Percentiles rank a stretch among this genome's conserved stretches.
phyloP scores from a whole-genome alignment of 495 filamentous ascomycete species.

The Penicillium crystallinum region DNA sequence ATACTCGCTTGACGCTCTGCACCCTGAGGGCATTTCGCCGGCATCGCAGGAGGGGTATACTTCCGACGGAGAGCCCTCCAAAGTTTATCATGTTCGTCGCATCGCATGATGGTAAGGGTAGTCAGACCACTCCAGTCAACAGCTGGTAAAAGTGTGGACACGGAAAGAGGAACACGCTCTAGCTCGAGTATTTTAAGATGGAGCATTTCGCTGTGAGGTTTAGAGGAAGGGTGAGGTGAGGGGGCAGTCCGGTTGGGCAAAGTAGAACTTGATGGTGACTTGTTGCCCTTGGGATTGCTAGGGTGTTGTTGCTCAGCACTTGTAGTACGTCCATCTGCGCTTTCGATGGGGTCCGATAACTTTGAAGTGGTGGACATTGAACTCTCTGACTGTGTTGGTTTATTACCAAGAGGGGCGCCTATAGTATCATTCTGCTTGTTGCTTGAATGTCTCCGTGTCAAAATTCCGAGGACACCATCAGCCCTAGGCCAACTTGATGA shows the following conservation, averaged over 20 bases:
- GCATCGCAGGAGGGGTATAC: constrained; percentile 51
- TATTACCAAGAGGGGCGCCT: not conserved
- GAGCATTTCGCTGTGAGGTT: constrained; percentile 33
- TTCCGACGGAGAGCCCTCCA: constrained; percentile 74
- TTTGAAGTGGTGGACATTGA: not conserved
- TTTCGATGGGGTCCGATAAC: not conserved
- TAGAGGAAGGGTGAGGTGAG: not conserved
- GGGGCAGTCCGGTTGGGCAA: constrained; percentile 1
- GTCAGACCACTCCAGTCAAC: constrained; percentile 77
- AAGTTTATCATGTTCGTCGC: constrained; percentile 69
- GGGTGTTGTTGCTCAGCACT: not conserved
- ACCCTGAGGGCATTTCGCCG: constrained; percentile 18
- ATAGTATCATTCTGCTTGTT: not conserved
- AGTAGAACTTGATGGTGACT: not conserved
- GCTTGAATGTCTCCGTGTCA: constrained; percentile 45
- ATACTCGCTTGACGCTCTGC: constrained; percentile 12
- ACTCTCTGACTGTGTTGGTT: constrained; percentile 4
- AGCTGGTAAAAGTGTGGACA: constrained; percentile 60
- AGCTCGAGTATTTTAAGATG: constrained; percentile 73
- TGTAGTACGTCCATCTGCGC: not conserved
- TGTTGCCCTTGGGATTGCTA: not conserved
- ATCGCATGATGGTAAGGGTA: constrained; percentile 77
- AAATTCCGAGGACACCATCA: constrained; percentile 71
- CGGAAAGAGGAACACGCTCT: constrained; percentile 71
- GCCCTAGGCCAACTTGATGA: constrained; percentile 36